These are phyloP conservation scores for Aspergillus ostianus DNA, from an alignment of 495 filamentous ascomycete species.

Conservation along the genomic window DNA sequence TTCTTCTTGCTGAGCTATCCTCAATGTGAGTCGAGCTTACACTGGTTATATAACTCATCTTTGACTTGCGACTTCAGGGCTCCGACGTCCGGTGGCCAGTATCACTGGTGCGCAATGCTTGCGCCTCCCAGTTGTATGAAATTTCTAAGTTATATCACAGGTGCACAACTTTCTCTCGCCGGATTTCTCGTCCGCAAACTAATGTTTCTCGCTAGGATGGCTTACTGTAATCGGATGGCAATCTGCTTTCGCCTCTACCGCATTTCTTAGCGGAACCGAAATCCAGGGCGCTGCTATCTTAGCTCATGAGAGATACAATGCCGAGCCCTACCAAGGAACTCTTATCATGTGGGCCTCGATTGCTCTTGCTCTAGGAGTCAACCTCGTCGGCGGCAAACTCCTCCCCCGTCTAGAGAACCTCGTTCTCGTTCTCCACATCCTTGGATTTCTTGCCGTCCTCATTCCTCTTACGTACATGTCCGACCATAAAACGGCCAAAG, in stretches of 20 bases:
- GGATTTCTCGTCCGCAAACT: too few species aligned
- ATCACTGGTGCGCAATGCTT: conserved; percentile 53
- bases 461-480: conserved; percentile 48
- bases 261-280: conserved; percentile 40
- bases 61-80: conserved; percentile 28
- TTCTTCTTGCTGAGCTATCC: conserved; percentile 37
- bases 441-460: conserved; percentile 52
- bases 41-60: neutral
- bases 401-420: conserved; percentile 45
- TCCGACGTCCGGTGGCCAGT: conserved; percentile 51
- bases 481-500: conserved; percentile 34
- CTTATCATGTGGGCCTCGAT: conserved; percentile 43
- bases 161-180: conserved; percentile 19
- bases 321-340: conserved; percentile 40
- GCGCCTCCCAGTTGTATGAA: conserved; percentile 37
- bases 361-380: conserved; percentile 38
- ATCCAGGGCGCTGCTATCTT: conserved; percentile 43
- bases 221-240: conserved; percentile 47
- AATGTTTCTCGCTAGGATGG: conserved; percentile 32
- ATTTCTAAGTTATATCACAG: conserved; percentile 50
- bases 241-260: conserved; percentile 36
- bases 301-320: conserved; percentile 33
- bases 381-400: conserved; percentile 35
- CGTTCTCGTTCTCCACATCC: conserved; percentile 48
- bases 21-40: conserved; percentile 33